These are phyloP conservation scores for Ascomycota sp. DNA, from an alignment of 2,329 filamentous ascomycete genomes.

Conservation along the genomic window DNA sequence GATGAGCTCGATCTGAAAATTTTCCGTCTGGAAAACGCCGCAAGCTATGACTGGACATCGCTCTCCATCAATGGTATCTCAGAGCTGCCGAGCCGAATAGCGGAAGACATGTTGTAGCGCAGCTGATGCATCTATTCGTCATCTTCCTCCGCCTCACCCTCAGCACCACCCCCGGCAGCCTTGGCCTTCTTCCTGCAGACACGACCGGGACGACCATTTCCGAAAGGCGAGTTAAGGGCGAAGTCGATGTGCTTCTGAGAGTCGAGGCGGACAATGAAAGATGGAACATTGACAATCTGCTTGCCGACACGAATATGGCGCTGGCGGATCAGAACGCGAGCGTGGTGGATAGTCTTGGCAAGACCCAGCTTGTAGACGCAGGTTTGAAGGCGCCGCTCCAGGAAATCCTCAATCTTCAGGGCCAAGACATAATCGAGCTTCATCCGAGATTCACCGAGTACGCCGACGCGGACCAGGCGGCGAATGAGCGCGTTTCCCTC, in stretches of 20 bases:
- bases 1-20: too few species aligned
- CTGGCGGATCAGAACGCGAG: conserved; percentile 98
- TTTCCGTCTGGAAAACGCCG: conserved; percentile 30
- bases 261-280: conserved; percentile 98
- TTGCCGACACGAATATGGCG: conserved; percentile 99
- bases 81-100: conserved; percentile 10
- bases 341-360: conserved; percentile 99
- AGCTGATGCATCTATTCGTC: conserved; percentile 38
- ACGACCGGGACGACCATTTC: conserved; percentile 90
- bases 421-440: conserved; percentile 99
- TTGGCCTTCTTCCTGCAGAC: conserved; percentile 99
- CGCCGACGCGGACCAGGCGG: conserved; percentile 98
- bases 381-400: conserved; percentile 98
- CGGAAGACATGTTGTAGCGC: conserved; percentile 11
- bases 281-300: conserved; percentile 99
- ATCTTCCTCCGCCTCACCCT: conserved; percentile 68
- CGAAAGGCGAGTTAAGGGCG: conserved; percentile 89
- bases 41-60: conserved; percentile 25
- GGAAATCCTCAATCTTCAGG: conserved; percentile 98
- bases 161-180: conserved; percentile 72
- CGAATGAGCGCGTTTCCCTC: conserved; percentile 99
- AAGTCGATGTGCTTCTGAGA: conserved; percentile 99
- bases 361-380: conserved; percentile 99
- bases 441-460: conserved; percentile 99
- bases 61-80: conserved; percentile 18